Base-by-base conservation (phyloP, 2,329 filamentous ascomycete species). In the Neofusicoccum ribis region DNA sequence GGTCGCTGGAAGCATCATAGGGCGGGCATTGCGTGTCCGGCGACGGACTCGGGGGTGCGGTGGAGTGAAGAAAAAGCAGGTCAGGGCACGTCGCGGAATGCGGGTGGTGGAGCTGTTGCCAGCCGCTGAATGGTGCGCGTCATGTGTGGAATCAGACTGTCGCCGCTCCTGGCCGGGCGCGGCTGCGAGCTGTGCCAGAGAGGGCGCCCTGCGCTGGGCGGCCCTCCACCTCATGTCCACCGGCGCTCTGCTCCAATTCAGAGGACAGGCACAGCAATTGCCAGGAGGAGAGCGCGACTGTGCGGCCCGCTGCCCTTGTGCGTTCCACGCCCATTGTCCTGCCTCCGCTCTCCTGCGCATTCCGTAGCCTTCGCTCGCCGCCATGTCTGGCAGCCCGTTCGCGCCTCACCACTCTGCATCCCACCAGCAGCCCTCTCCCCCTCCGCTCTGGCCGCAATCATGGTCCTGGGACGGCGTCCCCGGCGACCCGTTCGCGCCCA, bases 81-180 rank as follows among this genome's bases (percentile, higher is more conserved):
- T 8, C 17, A 11, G 20, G 51, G 9, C 3, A 14, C 20, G 37
- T 58, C 27, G 54, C 54, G 23, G 54, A 41, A 56, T 20, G 52
- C 54, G 54, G 54, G 54, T 58, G 54, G 54, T 58, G 39, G 54
- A 58, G 54, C 54, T 43, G 14, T 43, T 12, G 17, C 23, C 27
- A 7, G 37, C 8, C 47, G 23, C 8, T 31, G 27, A 49, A 27
- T 44, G 12, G 54, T 17, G 54, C 54, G 54, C 54, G 54, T 58
- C 54, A 58, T 58, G 54, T 44, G 39, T 58, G 23, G 54, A 41
- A 39, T 27, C 39, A 36, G 46, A 17, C 34, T 23, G 51, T n/a
- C 12, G 52, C 34, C 27, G 27, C 27, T 31, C 27, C 27, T 31
- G 27, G 27, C 52, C 37, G 51, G 36, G 36, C 37, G 51, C 51